These are phyloP conservation scores for Friedmanniomyces endolithicus DNA, from an alignment of 495 filamentous ascomycete genomes.

Conservation along the genomic window DNA sequence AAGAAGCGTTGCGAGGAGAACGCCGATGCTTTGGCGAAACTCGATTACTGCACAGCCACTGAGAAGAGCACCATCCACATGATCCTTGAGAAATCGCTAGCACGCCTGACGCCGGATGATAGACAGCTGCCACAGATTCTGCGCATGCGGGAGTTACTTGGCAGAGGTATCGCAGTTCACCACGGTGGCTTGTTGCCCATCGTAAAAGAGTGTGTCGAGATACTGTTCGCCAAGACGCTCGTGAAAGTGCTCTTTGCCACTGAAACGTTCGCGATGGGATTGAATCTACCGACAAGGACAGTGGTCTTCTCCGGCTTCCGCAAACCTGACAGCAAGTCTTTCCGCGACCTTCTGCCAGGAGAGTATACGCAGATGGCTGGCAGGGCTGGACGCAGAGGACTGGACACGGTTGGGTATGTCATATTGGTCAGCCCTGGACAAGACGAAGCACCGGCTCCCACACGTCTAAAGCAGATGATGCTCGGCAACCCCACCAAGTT, in stretches of 20 bases:
- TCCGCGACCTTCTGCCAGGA: constrained; percentile 82
- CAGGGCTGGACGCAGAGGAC: constrained; percentile 79
- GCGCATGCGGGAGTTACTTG: constrained; percentile 69
- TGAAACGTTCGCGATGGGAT: constrained; percentile 96
- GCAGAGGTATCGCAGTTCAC: constrained; percentile 86
- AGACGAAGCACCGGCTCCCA: constrained; percentile 79
- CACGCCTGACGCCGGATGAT: constrained; percentile 84
- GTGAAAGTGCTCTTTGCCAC: constrained; percentile 97
- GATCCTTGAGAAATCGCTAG: constrained; percentile 92
- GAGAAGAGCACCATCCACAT: constrained; percentile 97
- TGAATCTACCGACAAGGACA: constrained; percentile 89
- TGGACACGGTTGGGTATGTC: constrained; percentile 84
- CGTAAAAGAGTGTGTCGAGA: constrained; percentile 96
- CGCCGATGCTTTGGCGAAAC: constrained; percentile 83
- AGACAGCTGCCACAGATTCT: constrained; percentile 79
- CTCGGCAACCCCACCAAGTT: constrained; percentile 91
- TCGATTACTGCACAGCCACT: constrained; percentile 79
- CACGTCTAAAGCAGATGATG: constrained; percentile 78
- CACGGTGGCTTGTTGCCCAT: constrained; percentile 92
- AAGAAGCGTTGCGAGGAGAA: constrained; percentile 96
- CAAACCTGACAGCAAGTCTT: constrained; percentile 84
- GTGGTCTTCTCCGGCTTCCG: constrained; percentile 96
- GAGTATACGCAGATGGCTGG: constrained; percentile 99
- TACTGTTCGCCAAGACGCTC: constrained; percentile 83
- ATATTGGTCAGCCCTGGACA: constrained; percentile 76